Conservation (phyloP, 179 eudicot genomes). For the Kewa caespitosa region DNA sequence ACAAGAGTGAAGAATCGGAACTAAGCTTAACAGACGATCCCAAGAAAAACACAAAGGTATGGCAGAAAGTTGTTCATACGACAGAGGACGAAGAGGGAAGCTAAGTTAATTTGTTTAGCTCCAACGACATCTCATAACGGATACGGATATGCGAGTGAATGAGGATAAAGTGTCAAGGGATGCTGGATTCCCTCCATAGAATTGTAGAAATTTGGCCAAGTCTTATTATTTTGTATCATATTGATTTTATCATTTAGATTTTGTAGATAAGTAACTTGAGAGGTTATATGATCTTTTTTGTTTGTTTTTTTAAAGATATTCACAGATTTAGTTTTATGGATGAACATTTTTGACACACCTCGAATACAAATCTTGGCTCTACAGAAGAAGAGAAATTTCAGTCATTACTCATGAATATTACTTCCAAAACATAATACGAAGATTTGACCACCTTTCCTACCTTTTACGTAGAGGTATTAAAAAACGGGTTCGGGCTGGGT, state of each 20-base stretch:
- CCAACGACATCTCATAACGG: background rate
- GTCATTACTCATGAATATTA: no score
- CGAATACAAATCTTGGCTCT: no score
- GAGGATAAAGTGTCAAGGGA: background rate
- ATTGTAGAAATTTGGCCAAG: background rate
- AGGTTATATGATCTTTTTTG: no score
- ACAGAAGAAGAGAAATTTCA: no score
- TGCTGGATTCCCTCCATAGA: background rate
- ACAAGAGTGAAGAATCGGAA: slow-evolving; percentile 64
- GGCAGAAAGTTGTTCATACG: slow-evolving; percentile 73
- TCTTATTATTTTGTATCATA: background rate
- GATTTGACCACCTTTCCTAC: no score
- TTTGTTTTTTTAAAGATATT: no score
- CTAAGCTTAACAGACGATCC: slow-evolving; percentile 81
- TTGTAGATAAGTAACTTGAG: no score
- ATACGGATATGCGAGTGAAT: background rate
- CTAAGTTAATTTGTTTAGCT: slow-evolving; percentile 15
- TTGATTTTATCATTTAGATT: background rate
- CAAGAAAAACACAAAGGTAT: slow-evolving; percentile 70
- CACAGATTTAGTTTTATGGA: no score
- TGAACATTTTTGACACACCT: no score
- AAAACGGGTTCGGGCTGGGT: no score
- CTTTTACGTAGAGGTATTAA: no score
- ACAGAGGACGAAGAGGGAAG: slow-evolving; percentile 37
- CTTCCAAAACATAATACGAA: no score